These are phyloP conservation scores for Aleurites moluccanus DNA, from an alignment of 441 rosid species.

Conservation along the genomic window DNA sequence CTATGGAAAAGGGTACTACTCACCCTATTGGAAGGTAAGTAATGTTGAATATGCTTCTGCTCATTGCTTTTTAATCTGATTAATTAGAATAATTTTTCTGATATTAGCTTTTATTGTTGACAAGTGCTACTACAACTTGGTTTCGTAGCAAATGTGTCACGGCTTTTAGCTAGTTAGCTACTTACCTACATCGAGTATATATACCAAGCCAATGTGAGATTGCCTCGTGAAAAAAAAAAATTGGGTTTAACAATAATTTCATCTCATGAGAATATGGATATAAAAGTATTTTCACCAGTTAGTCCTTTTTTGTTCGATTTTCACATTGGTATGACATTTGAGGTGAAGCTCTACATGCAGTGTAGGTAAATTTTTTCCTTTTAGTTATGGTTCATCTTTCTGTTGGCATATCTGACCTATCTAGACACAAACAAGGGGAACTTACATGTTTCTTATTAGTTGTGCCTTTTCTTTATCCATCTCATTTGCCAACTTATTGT, in stretches of 20 bases:
- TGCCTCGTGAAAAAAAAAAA: too few relatives aligned
- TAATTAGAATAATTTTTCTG: not conserved
- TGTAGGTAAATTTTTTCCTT: not conserved
- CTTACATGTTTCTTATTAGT: not conserved
- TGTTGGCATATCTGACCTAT: too few relatives aligned
- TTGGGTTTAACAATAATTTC: too few relatives aligned
- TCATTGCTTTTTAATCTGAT: not conserved
- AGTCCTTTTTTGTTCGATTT: too few relatives aligned
- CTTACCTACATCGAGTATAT: too few relatives aligned
- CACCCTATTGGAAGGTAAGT: conserved; percentile 94
- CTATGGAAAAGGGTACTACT: conserved; percentile 97
- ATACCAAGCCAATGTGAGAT: too few relatives aligned
- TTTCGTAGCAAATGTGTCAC: not conserved
- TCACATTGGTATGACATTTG: too few relatives aligned
- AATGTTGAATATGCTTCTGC: not conserved
- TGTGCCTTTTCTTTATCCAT: not conserved
- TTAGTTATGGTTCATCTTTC: not conserved
- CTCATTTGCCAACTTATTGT: not conserved
- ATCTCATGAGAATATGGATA: too few relatives aligned
- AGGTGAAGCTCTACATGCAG: too few relatives aligned
- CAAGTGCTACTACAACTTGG: not conserved
- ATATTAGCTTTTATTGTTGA: not conserved
- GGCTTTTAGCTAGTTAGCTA: not conserved
- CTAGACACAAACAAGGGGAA: not conserved
- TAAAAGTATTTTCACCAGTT: too few relatives aligned